Base-by-base conservation (phyloP, 805 yeast species). In the Teunomyces aglyptinius region DNA sequence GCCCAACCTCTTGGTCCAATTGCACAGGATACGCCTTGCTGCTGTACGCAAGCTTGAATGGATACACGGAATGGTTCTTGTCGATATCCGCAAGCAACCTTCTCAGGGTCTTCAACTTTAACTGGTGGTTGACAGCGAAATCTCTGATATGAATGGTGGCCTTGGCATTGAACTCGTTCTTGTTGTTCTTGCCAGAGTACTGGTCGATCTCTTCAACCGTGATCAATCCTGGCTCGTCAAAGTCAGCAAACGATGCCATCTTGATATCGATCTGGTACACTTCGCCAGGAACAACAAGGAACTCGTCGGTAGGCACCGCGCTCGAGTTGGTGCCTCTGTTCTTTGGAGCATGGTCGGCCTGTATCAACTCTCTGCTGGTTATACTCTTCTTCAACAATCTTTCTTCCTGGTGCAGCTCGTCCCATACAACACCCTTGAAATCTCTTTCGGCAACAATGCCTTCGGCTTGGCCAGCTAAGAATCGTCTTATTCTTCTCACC, bases 381-480 rank as follows among this genome's bases (percentile, higher is more conserved):
- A 27, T 39, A 31, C 42, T 59, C 57, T 68, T 73, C 49, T 63
- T 64, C 47, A 85, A 69, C 48, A 86, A 71, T 19, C 63, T 60
- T 32, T 74, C 73, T 69, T 87, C 96, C 68, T 86, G 94, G 65
- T 86, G 86, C 32, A 83, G 75, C 69, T 87, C 96, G 45, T 85
- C 78, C 95, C 95, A 87, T 22, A 79, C 86, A 45, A 91, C 95
- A 61, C 96, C 97, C 68, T 92, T 91, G 70, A 86, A 88, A 54
- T 89, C 96, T 61, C 83, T 80, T 71, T 92, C 99, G 32, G 91
- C 92, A 53, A 90, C 94, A 46, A 90, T 74, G 63, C 90, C 94
- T 61, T 89, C 96, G 49, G 91, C 85, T 74, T 94, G 99, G 45
- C 99, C 99, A 33, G 96, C 96, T 61, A 94, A 80, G 59, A 92